Conservation (phyloP, 2,329 filamentous ascomycete genomes). For the Chaetothyriales sp. region DNA sequence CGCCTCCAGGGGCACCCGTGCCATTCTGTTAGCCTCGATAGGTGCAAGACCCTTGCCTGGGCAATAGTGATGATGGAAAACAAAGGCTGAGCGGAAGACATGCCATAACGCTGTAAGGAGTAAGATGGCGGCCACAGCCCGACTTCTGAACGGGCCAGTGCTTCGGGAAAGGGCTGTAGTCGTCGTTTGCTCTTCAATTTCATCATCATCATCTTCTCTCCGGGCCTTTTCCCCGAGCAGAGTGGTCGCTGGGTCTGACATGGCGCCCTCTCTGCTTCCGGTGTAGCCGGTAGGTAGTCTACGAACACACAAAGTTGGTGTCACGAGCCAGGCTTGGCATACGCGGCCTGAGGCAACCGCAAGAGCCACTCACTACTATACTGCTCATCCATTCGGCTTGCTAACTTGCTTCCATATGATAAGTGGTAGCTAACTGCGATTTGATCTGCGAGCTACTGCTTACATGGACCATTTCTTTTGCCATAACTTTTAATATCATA, state of each 20-base stretch:
- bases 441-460: not conserved
- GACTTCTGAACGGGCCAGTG: slow-evolving; percentile 1
- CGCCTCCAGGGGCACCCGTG: slow-evolving; percentile 63
- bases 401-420: too few relatives aligned
- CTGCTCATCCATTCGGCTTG: too few relatives aligned
- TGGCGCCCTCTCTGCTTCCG: not conserved
- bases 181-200: not conserved
- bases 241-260: not conserved
- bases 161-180: not conserved
- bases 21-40: not conserved
- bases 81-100: slow-evolving; percentile 10
- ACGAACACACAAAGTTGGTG: not conserved
- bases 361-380: too few relatives aligned
- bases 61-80: slow-evolving; percentile 12
- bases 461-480: not conserved
- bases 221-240: not conserved
- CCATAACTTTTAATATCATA: not conserved
- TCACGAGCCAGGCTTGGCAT: not conserved
- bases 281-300: not conserved
- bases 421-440: not conserved
- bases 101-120: slow-evolving; percentile 8
- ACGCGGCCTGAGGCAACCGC: not conserved
- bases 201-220: not conserved
- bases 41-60: slow-evolving; percentile 2
- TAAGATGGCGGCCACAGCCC: slow-evolving; percentile 11